Evolutionary conservation across 176 grass and related monocot species (phyloP).

Genomic region (Lolium perenne): DNA sequence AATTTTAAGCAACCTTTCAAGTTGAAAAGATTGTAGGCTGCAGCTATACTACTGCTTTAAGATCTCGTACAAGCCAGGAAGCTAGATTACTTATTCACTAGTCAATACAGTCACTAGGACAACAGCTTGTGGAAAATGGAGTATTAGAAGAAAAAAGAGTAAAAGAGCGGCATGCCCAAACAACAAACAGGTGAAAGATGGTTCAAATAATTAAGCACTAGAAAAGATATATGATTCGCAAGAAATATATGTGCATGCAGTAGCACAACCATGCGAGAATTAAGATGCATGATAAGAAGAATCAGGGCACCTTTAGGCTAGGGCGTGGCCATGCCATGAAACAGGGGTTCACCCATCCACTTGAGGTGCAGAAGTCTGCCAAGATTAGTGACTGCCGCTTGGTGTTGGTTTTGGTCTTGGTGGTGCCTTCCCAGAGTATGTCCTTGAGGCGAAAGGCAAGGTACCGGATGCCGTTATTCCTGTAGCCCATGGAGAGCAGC

Average conservation of each 20-base stretch:
- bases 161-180: too few relatives aligned
- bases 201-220: too few relatives aligned
- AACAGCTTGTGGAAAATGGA: not conserved
- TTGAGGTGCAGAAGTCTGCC: not conserved
- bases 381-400: not conserved
- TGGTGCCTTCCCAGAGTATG: not conserved
- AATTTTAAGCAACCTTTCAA: not conserved
- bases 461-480: not conserved
- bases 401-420: not conserved
- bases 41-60: not conserved
- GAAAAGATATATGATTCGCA: not conserved
- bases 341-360: not conserved
- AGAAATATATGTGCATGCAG: not conserved
- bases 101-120: not conserved
- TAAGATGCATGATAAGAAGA: not conserved
- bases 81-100: not conserved
- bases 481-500: not conserved
- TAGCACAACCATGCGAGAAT: not conserved
- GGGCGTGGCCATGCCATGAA: slow-evolving; percentile 10
- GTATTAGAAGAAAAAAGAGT: not conserved
- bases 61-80: not conserved
- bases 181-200: too few relatives aligned
- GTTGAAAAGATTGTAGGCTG: not conserved
- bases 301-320: not conserved
- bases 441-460: not conserved